phyloP scores from a whole-genome alignment of 768 basidiomycete species.

The Glaciozyma martinii region DNA sequence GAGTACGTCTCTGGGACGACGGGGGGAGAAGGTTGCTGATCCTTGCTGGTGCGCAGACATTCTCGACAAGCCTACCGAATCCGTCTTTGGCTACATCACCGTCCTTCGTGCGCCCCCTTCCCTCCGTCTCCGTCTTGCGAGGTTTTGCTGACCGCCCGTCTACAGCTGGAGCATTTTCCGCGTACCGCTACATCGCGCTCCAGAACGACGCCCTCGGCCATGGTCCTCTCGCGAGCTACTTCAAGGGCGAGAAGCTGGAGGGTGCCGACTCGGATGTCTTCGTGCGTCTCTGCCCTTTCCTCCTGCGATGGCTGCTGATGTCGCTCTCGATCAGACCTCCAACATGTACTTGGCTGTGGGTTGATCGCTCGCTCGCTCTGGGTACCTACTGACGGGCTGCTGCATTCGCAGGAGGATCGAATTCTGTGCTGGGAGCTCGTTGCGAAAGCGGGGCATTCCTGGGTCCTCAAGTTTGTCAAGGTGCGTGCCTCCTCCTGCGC shows the following conservation, averaged over 20 bases:
- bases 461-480: slow-evolving; percentile 57
- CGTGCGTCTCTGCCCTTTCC: slow-evolving; percentile 40
- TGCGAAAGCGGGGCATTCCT: slow-evolving; percentile 72
- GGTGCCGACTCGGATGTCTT: slow-evolving; percentile 40
- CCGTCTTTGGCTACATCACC: slow-evolving; percentile 86
- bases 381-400: background rate
- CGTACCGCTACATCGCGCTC: slow-evolving; percentile 61
- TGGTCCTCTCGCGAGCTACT: slow-evolving; percentile 84
- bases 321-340: slow-evolving; percentile 37
- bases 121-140: background rate
- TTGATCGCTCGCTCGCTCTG: too few species aligned
- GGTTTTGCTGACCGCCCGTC: background rate
- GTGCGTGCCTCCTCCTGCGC: background rate
- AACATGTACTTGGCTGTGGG: slow-evolving; percentile 57
- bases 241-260: slow-evolving; percentile 77
- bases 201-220: slow-evolving; percentile 77
- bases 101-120: slow-evolving; percentile 52
- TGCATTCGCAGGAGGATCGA: background rate
- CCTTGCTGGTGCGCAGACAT: slow-evolving; percentile 48
- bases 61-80: slow-evolving; percentile 46
- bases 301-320: slow-evolving; percentile 15
- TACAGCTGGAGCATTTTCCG: slow-evolving; percentile 74
- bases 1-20: slow-evolving; percentile 47
- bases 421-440: slow-evolving; percentile 91
- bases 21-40: slow-evolving; percentile 41